Evolutionary conservation across 345 rosid species (phyloP).

Genomic region (Brassica rapa): DNA sequence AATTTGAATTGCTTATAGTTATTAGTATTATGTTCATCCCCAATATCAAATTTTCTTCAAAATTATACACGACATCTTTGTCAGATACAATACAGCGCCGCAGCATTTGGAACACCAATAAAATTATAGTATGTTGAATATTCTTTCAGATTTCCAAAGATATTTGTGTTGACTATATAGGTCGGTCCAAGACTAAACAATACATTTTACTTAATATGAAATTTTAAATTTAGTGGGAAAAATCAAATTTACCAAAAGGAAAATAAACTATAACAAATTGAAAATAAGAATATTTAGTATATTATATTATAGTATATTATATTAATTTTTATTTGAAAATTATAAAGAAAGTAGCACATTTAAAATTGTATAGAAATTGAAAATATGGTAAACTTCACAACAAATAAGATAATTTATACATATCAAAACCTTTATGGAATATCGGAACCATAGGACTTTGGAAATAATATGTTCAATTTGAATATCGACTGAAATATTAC

Average conservation of each 20-base stretch:
- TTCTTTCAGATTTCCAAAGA: conserved; percentile 20
- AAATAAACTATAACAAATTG: background rate
- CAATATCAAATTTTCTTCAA: background rate
- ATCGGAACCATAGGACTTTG: background rate
- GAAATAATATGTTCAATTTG: background rate
- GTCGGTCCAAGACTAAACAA: background rate
- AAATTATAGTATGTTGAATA: conserved; percentile 22
- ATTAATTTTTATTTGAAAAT: background rate
- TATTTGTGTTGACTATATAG: conserved; percentile 25
- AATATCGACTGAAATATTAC: background rate
- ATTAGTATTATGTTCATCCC: background rate
- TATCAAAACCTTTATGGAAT: background rate
- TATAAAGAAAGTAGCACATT: background rate
- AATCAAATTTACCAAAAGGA: background rate
- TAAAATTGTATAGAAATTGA: background rate
- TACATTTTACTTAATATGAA: background rate
- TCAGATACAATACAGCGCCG: conserved; percentile 15
- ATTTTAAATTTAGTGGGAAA: background rate
- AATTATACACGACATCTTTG: background rate
- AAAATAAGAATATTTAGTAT: background rate
- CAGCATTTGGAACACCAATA: conserved; percentile 18
- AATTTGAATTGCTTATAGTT: background rate
- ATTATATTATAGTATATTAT: background rate
- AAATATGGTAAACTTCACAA: background rate
- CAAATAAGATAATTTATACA: background rate